These are phyloP conservation scores for Magnaporthiopsis rhizophila DNA, from an alignment of 2,329 filamentous ascomycete genomes.

Conservation along the genomic window DNA sequence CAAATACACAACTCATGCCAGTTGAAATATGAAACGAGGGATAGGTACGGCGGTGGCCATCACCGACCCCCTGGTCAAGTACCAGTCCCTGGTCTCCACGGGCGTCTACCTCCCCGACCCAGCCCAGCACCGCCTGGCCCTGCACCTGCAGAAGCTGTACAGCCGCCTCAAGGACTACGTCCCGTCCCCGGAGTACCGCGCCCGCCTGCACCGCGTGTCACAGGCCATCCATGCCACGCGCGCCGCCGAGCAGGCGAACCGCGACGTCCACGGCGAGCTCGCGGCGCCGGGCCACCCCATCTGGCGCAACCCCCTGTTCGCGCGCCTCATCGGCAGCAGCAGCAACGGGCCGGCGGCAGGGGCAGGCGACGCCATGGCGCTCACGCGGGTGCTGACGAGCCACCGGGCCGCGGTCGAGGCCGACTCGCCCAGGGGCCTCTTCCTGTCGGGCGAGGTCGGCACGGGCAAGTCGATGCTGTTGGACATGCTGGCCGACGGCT, in stretches of 20 bases:
- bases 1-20: background rate
- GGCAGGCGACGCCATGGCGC: conserved; percentile 48
- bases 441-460: conserved; percentile 75
- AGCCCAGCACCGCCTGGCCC: conserved; percentile 63
- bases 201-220: conserved; percentile 54
- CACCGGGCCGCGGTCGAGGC: conserved; percentile 65
- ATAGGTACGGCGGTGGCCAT: conserved; percentile 42
- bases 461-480: conserved; percentile 83
- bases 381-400: conserved; percentile 61
- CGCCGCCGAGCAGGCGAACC: conserved; percentile 20
- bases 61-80: conserved; percentile 69
- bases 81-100: conserved; percentile 61
- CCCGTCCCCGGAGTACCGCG: conserved; percentile 60
- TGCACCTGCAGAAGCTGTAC: conserved; percentile 73
- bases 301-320: conserved; percentile 50
- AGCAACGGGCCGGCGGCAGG: background rate
- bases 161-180: conserved; percentile 69
- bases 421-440: conserved; percentile 64
- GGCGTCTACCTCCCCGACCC: conserved; percentile 61
- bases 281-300: conserved; percentile 47
- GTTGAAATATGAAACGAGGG: background rate
- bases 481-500: conserved; percentile 68
- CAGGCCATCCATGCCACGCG: conserved; percentile 31
- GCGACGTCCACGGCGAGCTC: conserved; percentile 28
- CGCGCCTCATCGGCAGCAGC: conserved; percentile 42